Base-by-base conservation (phyloP, 345 rosid genomes). In the Physaria fendleri region DNA sequence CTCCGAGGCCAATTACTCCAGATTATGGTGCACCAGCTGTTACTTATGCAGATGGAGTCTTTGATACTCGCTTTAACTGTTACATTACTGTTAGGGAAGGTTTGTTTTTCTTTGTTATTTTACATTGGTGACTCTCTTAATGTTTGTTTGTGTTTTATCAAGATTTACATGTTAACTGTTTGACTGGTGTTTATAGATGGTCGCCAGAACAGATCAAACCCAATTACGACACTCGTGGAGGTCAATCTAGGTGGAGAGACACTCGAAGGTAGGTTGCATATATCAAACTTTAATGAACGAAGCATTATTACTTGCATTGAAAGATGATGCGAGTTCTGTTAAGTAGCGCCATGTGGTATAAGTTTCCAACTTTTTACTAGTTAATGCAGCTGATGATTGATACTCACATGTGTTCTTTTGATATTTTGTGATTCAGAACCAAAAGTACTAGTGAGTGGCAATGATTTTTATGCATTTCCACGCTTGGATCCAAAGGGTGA, bases 381-480 rank as follows among this genome's bases (percentile, higher is more conserved):
- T n/a, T n/a, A n/a, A n/a, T n/a, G n/a, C 21, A 16, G 33, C 20
- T 55, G 5, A 33, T 24, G 20, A 34, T 28, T 62, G 30, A 29
- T 16, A 30, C 20, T 51, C 43, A 14, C 8, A 23, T 37, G 11
- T 38, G 2, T 22, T 20, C 4, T 15, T 43, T 37, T 66, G 29
- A 16, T 22, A 28, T 55, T 55, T 10, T 52, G 43, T 4, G 14
- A 41, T 71, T 52, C 77, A 93, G 99, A 89, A 56, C 90, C 97
- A 20, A 83, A 82, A 67, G 78, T 83, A 38, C 49, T 93, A 5
- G 72, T 78, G 17, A 74, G 81, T 18, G 97, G 91, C 71, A 85
- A 77, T 66, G 99, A 93, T 70, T 93, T 93, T 79, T 89, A 86
- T 79, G 97, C 95, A 10, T 93, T 84, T 69, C 97, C 99, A n/a